A percentile compares a stretch with the other conserved stretches of the same genome.
Conservation (phyloP, 1,139 yeast genomes). For the Protomyces inundatus region DNA sequence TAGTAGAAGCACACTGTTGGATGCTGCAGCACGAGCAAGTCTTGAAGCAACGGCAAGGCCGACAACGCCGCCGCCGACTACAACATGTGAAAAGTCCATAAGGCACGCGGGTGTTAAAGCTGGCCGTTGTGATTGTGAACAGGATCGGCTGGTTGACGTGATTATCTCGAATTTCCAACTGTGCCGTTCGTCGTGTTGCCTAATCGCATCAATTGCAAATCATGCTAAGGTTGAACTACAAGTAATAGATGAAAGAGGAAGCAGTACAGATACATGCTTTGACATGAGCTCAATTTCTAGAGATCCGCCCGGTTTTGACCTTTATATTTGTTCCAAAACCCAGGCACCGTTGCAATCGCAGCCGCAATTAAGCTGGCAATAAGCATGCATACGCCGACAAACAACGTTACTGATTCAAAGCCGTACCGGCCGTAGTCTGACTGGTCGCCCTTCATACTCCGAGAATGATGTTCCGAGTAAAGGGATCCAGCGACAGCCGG, state of each 20-base stretch:
- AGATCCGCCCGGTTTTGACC: no score
- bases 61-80: slow-evolving; percentile 84
- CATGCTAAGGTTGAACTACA: no score
- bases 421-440: neutral
- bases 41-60: slow-evolving; percentile 79
- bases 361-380: neutral
- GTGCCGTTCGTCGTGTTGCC: no score
- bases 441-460: neutral
- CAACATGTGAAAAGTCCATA: slow-evolving; percentile 66
- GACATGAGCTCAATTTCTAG: no score
- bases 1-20: slow-evolving; percentile 56
- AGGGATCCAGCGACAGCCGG: slow-evolving; percentile 13
- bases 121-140: no score
- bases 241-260: no score
- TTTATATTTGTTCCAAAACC: no score
- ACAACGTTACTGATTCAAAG: neutral
- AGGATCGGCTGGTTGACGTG: no score
- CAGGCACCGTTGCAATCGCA: neutral
- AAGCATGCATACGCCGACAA: neutral
- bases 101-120: no score
- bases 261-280: no score
- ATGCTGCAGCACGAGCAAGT: slow-evolving; percentile 43
- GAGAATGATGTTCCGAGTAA: neutral
- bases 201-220: no score
- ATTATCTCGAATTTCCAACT: no score